phyloP scores from a whole-genome alignment of 169 alveolate species.

The Perkinsus marinus region DNA sequence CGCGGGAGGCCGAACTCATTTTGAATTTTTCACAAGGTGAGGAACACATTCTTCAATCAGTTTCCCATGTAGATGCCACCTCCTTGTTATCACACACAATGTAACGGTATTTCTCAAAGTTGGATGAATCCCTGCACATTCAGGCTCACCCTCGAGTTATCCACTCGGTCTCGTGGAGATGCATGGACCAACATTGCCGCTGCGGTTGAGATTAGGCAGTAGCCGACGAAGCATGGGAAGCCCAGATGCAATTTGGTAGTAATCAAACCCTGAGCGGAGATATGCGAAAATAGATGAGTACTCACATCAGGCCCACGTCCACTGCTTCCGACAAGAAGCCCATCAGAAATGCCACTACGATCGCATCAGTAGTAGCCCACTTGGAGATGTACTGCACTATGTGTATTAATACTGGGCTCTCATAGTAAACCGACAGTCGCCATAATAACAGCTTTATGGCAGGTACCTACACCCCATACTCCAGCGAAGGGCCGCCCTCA shows the following conservation, averaged over 20 bases:
- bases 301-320: not conserved
- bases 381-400: not conserved
- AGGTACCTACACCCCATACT: too few species aligned
- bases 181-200: not conserved
- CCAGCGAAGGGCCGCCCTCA: not conserved
- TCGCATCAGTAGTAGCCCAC: not conserved
- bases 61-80: too few species aligned
- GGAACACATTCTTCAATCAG: too few species aligned
- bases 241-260: not conserved
- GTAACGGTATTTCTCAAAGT: too few species aligned
- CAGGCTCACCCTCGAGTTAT: not conserved
- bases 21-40: too few species aligned
- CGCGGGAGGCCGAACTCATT: too few species aligned
- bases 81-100: too few species aligned
- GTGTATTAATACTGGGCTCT: not conserved
- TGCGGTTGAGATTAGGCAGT: not conserved
- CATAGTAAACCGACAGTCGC: not conserved
- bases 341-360: not conserved
- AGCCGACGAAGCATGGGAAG: not conserved
- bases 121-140: not conserved
- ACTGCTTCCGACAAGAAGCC: not conserved
- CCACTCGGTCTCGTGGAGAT: not conserved
- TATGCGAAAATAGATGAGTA: not conserved
- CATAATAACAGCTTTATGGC: not conserved
- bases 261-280: not conserved